Conservation (phyloP, 305 asterid species). For the Fraxinus latifolia region DNA sequence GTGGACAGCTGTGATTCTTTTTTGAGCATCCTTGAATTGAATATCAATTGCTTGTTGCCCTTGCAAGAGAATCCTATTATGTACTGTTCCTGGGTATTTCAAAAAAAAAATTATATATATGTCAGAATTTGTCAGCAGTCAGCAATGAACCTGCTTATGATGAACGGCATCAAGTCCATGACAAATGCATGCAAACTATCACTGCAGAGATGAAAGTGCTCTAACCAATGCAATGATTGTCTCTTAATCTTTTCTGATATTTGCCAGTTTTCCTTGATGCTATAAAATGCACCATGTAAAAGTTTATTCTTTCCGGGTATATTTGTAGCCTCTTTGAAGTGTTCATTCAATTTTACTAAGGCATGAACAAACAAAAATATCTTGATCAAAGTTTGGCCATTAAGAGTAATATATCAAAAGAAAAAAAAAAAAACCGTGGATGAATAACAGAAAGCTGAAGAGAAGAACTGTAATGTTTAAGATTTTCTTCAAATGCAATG, state of each 20-base stretch:
- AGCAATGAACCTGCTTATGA: conserved; percentile 18
- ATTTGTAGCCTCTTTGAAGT: conserved; percentile 8
- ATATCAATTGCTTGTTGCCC: conserved; percentile 60
- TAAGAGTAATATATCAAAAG: background rate
- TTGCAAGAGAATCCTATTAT: conserved; percentile 49
- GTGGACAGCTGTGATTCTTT: conserved; percentile 59
- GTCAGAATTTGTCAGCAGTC: conserved; percentile 16
- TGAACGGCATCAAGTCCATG: conserved; percentile 17
- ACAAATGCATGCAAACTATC: background rate
- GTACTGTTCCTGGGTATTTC: conserved; percentile 50
- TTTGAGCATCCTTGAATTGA: conserved; percentile 62
- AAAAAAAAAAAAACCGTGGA: background rate
- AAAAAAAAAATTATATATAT: conserved; percentile 2
- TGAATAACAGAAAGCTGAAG: conserved; percentile 3
- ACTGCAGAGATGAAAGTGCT: conserved; percentile 12
- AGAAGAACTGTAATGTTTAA: conserved; percentile 8
- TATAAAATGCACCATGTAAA: conserved; percentile 10
- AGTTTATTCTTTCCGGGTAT: background rate
- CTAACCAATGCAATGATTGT: background rate
- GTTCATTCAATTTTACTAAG: conserved; percentile 19
- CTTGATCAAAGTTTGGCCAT: background rate
- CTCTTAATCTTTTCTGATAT: conserved; percentile 9
- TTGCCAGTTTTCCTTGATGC: conserved; percentile 19
- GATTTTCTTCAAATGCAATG: conserved; percentile 9
- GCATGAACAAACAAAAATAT: conserved; percentile 9